Base-by-base conservation (phyloP, 139 green algal genomes). In the Chara braunii region DNA sequence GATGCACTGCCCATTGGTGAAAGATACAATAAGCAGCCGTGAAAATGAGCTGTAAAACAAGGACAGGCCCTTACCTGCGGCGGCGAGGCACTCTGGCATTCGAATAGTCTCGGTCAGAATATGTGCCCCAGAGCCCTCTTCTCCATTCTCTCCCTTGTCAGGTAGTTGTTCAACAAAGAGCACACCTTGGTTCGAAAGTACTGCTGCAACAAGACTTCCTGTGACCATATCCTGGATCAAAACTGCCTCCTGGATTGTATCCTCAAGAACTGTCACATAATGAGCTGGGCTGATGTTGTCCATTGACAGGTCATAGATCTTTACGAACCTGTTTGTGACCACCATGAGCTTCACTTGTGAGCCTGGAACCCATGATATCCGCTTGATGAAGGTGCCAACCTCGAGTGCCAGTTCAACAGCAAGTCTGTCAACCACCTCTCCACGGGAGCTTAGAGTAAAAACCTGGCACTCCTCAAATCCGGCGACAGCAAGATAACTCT, bases 381-480 rank as follows among this genome's bases (percentile, higher is more conserved):
- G 32, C 11, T 56, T 12, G 3, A 80, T 31, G 60, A 54, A 48
- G 7, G 60, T 35, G 29, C 3, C 60, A 66, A 14, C 48, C 48
- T 52, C 53, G 12, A 72, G 57, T 22, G 63, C 23, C 26, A 68
- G 22, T 4, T 59, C 70, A 18, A 79, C n/a, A 7, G 34, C 8
- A 18, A 80, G 33, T 2, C 73, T 26, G 32, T 78, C 59, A 1
- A 51, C 35, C 1, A 80, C 66, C 2, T 80, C 73, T 12, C 68
- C 73, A 28, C 26, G 32, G 3, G 44, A 6, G 8, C 30, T 71
- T 1, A 80, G 44, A 3, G 59, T 74, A 44, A 67, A 80, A 22
- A 80, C 51, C 1, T 80, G 66, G 42, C 33, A 70, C 4, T 77
- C 54, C 1, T 56, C 9, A 23, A 65, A 73, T 14, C 73, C 73